Evolutionary conservation across 2,329 filamentous ascomycete genomes (phyloP).

Genomic region (Verticillium isaacii): DNA sequence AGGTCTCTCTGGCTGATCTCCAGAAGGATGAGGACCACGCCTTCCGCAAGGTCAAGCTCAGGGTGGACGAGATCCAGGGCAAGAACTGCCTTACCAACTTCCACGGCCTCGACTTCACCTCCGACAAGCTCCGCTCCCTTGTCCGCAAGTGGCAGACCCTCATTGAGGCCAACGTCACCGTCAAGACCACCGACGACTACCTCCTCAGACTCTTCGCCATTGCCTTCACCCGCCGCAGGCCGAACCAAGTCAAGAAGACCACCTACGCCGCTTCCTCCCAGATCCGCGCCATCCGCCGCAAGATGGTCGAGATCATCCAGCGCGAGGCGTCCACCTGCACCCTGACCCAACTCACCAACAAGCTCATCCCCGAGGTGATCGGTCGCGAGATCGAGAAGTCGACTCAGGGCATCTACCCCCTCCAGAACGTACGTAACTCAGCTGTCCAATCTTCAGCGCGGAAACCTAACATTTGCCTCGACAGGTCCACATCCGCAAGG

Average conservation of each 20-base stretch:
- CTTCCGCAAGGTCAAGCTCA: slow-evolving; percentile 99
- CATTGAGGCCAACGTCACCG: slow-evolving; percentile 98
- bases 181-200: slow-evolving; percentile 99
- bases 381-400: slow-evolving; percentile 99
- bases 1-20: slow-evolving; percentile 97
- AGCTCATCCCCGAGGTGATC: slow-evolving; percentile 99
- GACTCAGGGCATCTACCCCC: slow-evolving; percentile 98
- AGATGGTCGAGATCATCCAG: slow-evolving; percentile 99
- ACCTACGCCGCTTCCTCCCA: slow-evolving; percentile 97
- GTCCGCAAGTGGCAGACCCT: slow-evolving; percentile 99
- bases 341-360: slow-evolving; percentile 91
- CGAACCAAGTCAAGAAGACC: slow-evolving; percentile 99
- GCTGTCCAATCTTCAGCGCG: too few relatives aligned
- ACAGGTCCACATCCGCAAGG: slow-evolving; percentile 99
- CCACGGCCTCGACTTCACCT: slow-evolving; percentile 99
- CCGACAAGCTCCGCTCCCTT: slow-evolving; percentile 98
- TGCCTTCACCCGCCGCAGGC: slow-evolving; percentile 97
- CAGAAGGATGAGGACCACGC: slow-evolving; percentile 99
- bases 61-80: slow-evolving; percentile 97
- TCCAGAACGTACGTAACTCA: slow-evolving; percentile 80
- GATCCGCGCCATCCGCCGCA: slow-evolving; percentile 96
- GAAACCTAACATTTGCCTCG: slow-evolving; percentile 3
- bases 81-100: slow-evolving; percentile 99
- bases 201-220: slow-evolving; percentile 98
- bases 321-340: slow-evolving; percentile 93